These are phyloP conservation scores for Colletotrichum chlorophyti DNA, from an alignment of 2,329 filamentous ascomycete genomes.

Conservation along the genomic window DNA sequence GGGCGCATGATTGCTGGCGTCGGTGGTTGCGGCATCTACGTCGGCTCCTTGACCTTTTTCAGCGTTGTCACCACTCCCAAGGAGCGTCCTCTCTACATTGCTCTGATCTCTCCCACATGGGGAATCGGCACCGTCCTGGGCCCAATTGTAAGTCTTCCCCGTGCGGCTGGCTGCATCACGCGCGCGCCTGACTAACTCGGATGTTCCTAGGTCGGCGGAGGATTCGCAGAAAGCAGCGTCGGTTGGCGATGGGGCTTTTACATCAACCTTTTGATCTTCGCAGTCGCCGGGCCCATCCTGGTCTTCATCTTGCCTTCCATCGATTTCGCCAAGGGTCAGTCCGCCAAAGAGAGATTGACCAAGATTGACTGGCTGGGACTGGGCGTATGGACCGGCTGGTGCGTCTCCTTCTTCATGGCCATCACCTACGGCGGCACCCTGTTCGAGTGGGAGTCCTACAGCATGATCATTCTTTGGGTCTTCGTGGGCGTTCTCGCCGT, in stretches of 20 bases:
- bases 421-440: conserved; percentile 56
- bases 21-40: conserved; percentile 36
- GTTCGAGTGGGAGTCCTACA: conserved; percentile 52
- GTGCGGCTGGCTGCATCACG: too few relatives aligned
- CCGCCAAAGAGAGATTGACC: too few relatives aligned
- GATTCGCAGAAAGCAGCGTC: conserved; percentile 45
- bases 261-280: conserved; percentile 59
- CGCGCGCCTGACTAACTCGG: too few relatives aligned
- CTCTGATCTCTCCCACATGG: conserved; percentile 41
- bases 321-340: too few relatives aligned
- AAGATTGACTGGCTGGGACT: too few relatives aligned
- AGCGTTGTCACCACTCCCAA: not conserved
- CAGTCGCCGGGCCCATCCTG: conserved; percentile 42
- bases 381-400: too few relatives aligned
- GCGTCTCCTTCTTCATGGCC: conserved; percentile 50
- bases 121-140: conserved; percentile 53
- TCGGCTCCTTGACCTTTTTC: conserved; percentile 12
- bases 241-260: conserved; percentile 52
- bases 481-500: conserved; percentile 47
- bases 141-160: too few relatives aligned
- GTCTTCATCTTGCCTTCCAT: conserved; percentile 38
- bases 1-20: conserved; percentile 48
- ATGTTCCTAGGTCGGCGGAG: too few relatives aligned
- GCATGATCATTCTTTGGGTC: conserved; percentile 53
- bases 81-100: conserved; percentile 23